phyloP scores from a whole-genome alignment of 2,329 filamentous ascomycete species.

The Trichoderma citrinoviride region DNA sequence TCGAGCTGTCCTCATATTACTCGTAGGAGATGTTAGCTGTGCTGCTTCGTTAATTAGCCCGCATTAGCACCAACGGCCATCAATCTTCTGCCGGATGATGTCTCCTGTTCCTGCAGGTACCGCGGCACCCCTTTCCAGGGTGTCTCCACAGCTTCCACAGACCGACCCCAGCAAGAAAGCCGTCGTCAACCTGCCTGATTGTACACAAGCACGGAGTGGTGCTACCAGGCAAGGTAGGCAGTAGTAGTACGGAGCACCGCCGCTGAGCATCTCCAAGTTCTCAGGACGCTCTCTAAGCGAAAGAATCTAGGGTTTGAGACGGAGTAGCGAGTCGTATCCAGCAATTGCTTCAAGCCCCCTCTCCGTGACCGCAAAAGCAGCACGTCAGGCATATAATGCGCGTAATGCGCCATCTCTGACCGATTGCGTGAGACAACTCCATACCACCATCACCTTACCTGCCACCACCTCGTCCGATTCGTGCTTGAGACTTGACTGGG shows the following conservation, averaged over 20 bases:
- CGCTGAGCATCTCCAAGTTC: slow-evolving; percentile 4
- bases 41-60: not conserved
- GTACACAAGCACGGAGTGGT: too few species aligned
- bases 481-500: too few species aligned
- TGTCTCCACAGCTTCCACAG: slow-evolving; percentile 18
- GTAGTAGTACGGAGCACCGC: not conserved
- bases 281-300: slow-evolving; percentile 17
- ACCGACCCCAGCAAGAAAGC: slow-evolving; percentile 3
- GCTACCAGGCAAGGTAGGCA: too few species aligned
- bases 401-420: slow-evolving; percentile 6
- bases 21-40: not conserved
- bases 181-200: slow-evolving; percentile 9
- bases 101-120: slow-evolving; percentile 21
- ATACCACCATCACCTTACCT: not conserved
- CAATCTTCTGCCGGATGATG: slow-evolving; percentile 11
- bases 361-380: not conserved
- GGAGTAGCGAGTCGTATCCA: slow-evolving; percentile 8
- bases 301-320: slow-evolving; percentile 8
- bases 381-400: slow-evolving; percentile 13
- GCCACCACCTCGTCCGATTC: too few species aligned
- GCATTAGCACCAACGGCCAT: not conserved
- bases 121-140: slow-evolving; percentile 17
- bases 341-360: not conserved
- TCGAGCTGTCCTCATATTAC: not conserved
- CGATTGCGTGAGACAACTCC: not conserved